Percentiles rank a stretch among this genome's conserved stretches.
Evolutionary conservation across 176 grass and related monocot species (phyloP).

Genomic region (Ampelocalamus luodianensis): DNA sequence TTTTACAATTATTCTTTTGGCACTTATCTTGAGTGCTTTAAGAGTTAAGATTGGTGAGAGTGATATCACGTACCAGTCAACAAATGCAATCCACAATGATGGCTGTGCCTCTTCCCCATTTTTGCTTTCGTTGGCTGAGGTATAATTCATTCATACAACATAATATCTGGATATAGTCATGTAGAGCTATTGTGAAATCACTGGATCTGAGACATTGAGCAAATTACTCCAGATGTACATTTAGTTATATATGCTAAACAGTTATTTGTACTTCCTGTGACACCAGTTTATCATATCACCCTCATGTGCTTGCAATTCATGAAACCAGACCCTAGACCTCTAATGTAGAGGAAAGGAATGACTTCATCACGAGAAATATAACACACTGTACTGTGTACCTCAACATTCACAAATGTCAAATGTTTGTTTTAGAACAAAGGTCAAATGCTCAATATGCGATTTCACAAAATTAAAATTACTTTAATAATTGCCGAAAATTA

Average conservation of each 20-base stretch:
- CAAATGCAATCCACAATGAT: constrained; percentile 82
- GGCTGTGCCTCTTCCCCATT: constrained; percentile 84
- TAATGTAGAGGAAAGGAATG: neutral
- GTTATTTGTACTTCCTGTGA: constrained; percentile 11
- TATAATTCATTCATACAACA: constrained; percentile 44
- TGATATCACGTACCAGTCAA: constrained; percentile 68
- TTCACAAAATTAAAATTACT: neutral
- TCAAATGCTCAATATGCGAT: constrained; percentile 22
- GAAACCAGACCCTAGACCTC: neutral
- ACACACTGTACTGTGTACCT: neutral
- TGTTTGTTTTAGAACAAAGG: neutral
- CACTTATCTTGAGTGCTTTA: constrained; percentile 80
- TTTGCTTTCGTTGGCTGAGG: constrained; percentile 95
- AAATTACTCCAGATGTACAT: constrained; percentile 24
- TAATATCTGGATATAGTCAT: constrained; percentile 27
- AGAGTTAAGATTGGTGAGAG: constrained; percentile 93
- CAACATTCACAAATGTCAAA: constrained; percentile 9
- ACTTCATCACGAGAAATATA: neutral
- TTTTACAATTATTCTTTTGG: constrained; percentile 76
- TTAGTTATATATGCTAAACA: neutral
- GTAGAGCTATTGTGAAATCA: constrained; percentile 24
- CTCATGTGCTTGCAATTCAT: neutral
- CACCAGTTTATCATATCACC: neutral
- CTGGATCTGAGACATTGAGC: constrained; percentile 20
- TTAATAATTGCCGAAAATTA: neutral